Conservation (phyloP, 371 early-diverging fungal genomes). For the Syncephalis plumigaleata region DNA sequence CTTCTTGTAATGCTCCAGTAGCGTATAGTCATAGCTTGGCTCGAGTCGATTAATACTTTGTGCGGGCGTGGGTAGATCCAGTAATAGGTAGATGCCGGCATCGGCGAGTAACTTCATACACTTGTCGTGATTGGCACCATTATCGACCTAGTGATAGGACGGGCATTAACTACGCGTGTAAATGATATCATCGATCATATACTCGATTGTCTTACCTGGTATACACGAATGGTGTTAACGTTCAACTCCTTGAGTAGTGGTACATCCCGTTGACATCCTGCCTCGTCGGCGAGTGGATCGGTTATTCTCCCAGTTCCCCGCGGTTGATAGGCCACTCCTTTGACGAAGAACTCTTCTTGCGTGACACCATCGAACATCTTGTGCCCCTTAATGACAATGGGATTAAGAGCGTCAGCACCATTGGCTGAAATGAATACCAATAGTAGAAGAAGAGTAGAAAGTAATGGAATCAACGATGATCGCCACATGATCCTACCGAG, state of each 20-base stretch:
- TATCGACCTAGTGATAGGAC: slow-evolving; percentile 28
- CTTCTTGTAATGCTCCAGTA: slow-evolving; percentile 30
- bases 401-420: slow-evolving; percentile 20
- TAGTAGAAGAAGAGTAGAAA: too few relatives aligned
- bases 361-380: slow-evolving; percentile 54
- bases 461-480: too few relatives aligned
- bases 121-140: slow-evolving; percentile 39
- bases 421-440: too few relatives aligned
- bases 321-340: slow-evolving; percentile 68
- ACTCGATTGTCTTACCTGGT: too few relatives aligned
- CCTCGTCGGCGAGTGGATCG: slow-evolving; percentile 45
- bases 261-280: slow-evolving; percentile 47
- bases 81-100: slow-evolving; percentile 48
- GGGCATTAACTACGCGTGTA: not conserved
- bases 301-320: slow-evolving; percentile 14
- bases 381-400: slow-evolving; percentile 44
- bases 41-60: slow-evolving; percentile 40
- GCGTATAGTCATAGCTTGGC: slow-evolving; percentile 39
- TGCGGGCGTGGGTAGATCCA: slow-evolving; percentile 45
- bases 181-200: not conserved
- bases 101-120: slow-evolving; percentile 55
- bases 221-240: slow-evolving; percentile 59
- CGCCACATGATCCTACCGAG: too few relatives aligned
- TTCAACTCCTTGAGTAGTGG: slow-evolving; percentile 44
- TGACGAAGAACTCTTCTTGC: slow-evolving; percentile 58